A percentile compares a stretch with the other conserved stretches of the same genome.
These are phyloP conservation scores for Drechslerella stenobrocha DNA, from an alignment of 2,329 filamentous ascomycete genomes.

Conservation along the genomic window DNA sequence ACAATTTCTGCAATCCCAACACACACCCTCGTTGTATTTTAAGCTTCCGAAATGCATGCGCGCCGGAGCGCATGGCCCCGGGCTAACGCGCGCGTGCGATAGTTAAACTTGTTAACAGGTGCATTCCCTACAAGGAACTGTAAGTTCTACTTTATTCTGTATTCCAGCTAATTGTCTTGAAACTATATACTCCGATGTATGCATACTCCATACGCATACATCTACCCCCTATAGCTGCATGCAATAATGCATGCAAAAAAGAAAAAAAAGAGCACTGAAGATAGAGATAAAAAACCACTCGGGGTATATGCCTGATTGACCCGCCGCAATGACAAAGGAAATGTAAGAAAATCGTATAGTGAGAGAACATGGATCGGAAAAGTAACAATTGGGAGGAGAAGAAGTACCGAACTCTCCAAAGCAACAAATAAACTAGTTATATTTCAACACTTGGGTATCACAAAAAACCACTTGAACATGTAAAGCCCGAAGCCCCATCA, in stretches of 20 bases:
- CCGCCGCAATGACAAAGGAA: background rate
- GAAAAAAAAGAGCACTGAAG: background rate
- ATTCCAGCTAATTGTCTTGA: too few relatives aligned
- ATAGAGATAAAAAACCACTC: background rate
- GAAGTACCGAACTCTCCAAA: background rate
- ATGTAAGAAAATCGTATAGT: background rate
- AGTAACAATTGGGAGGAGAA: background rate
- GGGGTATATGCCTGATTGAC: slow-evolving; percentile 5
- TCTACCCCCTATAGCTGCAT: background rate
- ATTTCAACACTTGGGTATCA: slow-evolving; percentile 21
- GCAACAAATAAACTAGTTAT: background rate
- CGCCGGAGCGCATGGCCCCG: too few relatives aligned
- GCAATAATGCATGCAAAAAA: background rate
- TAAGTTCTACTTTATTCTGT: too few relatives aligned
- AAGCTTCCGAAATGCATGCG: too few relatives aligned
- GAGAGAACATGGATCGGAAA: background rate
- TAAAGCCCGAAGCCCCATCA: slow-evolving; percentile 6
- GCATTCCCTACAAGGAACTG: too few relatives aligned
- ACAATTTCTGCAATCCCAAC: too few relatives aligned
- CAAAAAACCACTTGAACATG: slow-evolving; percentile 5
- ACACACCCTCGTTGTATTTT: too few relatives aligned
- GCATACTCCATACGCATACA: background rate
- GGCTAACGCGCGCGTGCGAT: too few relatives aligned
- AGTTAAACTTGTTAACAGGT: too few relatives aligned
- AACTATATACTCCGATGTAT: background rate